phyloP scores from a whole-genome alignment of 176 grass and related monocot species.

The Zea mays region Zm-B73-REFERENCE-NAM-5.0 NC_050100.1:175802501-175803000 shows the following conservation, averaged over 20 bases:
- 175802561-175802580: neutral
- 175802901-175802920: slow-evolving; percentile 12
- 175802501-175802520: neutral
- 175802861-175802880: slow-evolving; percentile 1
- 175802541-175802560: neutral
- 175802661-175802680: too few relatives aligned
- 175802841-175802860: neutral
- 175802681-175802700: neutral
- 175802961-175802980: neutral
- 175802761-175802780: neutral
- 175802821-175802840: neutral
- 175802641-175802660: too few relatives aligned
- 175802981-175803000: slow-evolving; percentile 35
- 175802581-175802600: neutral
- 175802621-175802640: too few relatives aligned
- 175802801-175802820: neutral
- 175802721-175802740: neutral
- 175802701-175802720: neutral
- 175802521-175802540: slow-evolving; percentile 16
- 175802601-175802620: neutral
- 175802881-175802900: neutral
- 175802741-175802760: neutral
- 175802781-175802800: neutral
- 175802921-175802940: neutral
- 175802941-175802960: neutral